Evolutionary conservation across 2,329 filamentous ascomycete genomes (phyloP).

Genomic region (Knufia fluminis): DNA sequence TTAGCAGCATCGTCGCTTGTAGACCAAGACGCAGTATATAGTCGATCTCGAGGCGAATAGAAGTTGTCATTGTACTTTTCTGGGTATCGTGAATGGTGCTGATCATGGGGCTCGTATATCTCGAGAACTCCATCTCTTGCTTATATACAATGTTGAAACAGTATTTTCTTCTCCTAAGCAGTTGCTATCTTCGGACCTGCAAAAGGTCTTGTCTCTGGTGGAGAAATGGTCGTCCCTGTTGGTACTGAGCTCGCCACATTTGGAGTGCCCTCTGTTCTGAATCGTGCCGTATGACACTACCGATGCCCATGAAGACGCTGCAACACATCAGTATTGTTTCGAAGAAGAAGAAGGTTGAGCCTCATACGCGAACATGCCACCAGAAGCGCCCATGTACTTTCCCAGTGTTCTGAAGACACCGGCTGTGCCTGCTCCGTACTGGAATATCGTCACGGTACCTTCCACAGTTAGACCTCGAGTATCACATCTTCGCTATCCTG

Average conservation of each 20-base stretch:
- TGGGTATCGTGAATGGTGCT: conserved; percentile 3
- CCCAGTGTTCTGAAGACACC: conserved; percentile 89
- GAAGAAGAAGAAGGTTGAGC: conserved; percentile 2
- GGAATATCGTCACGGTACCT: conserved; percentile 91
- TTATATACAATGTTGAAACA: conserved; percentile 1
- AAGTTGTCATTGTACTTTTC: conserved; percentile 1
- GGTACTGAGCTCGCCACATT: conserved; percentile 61
- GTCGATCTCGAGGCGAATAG: not conserved
- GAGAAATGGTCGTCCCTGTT: conserved; percentile 51
- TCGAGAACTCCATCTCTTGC: conserved; percentile 2
- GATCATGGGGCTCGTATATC: not conserved
- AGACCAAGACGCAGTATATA: not conserved
- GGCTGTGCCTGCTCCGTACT: conserved; percentile 86
- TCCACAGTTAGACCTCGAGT: conserved; percentile 19
- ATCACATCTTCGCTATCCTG: not conserved
- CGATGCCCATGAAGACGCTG: conserved; percentile 97
- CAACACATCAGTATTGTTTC: not conserved
- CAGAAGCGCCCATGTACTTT: conserved; percentile 93
- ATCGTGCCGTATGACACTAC: conserved; percentile 90
- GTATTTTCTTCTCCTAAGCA: not conserved
- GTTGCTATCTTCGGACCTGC: not conserved
- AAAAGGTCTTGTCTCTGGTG: conserved; percentile 37
- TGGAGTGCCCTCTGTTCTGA: conserved; percentile 66
- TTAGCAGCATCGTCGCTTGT: too few relatives aligned
- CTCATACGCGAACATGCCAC: conserved; percentile 84